Evolutionary conservation across 345 rosid species (phyloP).

Genomic region (Arabidopsis suecica): DNA sequence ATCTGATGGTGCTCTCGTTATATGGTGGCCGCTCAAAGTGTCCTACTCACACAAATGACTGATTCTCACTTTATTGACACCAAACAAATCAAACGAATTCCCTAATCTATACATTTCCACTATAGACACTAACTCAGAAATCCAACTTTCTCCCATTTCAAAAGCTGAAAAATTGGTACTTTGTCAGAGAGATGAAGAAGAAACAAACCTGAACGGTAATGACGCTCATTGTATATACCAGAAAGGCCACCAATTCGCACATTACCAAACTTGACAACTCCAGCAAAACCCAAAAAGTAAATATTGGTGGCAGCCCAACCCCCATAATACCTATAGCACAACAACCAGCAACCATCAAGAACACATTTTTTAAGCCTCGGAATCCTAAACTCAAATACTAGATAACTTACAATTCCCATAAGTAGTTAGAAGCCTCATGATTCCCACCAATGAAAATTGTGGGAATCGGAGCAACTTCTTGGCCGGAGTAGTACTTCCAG

Average conservation of each 20-base stretch:
- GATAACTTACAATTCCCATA: conserved; percentile 83
- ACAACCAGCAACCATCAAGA: conserved; percentile 25
- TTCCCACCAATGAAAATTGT: conserved; percentile 96
- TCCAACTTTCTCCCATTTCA: background rate
- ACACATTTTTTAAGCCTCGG: conserved; percentile 4
- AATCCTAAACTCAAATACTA: background rate
- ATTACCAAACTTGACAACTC: conserved; percentile 85
- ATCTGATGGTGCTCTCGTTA: conserved; percentile 64
- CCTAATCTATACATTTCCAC: background rate
- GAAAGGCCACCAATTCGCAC: conserved; percentile 91
- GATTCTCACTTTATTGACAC: conserved; percentile 2
- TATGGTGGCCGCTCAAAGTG: conserved; percentile 92
- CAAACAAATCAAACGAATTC: background rate
- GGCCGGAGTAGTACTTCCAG: conserved; percentile 92
- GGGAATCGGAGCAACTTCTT: conserved; percentile 79
- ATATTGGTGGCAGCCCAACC: conserved; percentile 95
- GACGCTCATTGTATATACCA: conserved; percentile 72
- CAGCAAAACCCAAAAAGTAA: conserved; percentile 81
- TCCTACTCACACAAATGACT: conserved; percentile 54
- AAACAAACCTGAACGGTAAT: conserved; percentile 65
- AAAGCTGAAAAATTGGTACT: background rate
- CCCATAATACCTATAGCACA: conserved; percentile 73
- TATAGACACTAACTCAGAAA: conserved; percentile 1
- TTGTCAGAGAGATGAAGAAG: background rate
- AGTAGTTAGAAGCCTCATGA: conserved; percentile 96